Evolutionary conservation across 306 rosid genomes (phyloP).

Genomic region (Astragalus membranaceus): DNA sequence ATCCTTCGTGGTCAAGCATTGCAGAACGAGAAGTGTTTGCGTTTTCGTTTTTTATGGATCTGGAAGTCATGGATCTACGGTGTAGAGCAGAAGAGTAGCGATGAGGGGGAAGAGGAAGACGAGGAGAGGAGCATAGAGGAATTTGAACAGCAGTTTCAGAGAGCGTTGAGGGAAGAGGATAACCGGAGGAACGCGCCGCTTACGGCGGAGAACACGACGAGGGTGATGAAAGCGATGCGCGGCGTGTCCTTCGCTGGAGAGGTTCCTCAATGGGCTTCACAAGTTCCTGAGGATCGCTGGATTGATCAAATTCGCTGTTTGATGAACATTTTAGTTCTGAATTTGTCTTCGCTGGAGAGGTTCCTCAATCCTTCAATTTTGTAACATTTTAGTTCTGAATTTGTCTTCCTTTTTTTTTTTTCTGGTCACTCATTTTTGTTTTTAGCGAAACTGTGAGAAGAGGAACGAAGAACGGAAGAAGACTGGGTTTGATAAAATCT

Average conservation of each 20-base stretch:
- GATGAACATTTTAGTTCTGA: no score
- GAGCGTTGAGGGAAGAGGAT: slow-evolving; percentile 75
- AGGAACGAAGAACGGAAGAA: no score
- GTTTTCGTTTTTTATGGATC: no score
- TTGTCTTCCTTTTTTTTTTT: no score
- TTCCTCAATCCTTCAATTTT: no score
- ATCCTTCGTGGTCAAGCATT: no score
- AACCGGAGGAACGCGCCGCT: slow-evolving; percentile 61
- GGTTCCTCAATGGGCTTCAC: slow-evolving; percentile 63
- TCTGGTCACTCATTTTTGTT: no score
- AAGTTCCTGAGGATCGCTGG: slow-evolving; percentile 63
- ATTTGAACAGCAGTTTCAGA: slow-evolving; percentile 40
- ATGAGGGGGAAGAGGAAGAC: slow-evolving; percentile 35
- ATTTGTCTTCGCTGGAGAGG: no score
- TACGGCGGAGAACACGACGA: slow-evolving; percentile 61
- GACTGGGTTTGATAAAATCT: no score
- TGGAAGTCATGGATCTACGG: slow-evolving; percentile 41
- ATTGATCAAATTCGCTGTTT: slow-evolving; percentile 57
- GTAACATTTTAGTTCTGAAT: no score
- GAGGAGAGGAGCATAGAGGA: slow-evolving; percentile 31
- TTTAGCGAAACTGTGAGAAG: no score
- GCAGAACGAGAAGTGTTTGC: no score
- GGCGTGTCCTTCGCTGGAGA: slow-evolving; percentile 60
- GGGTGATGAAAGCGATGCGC: slow-evolving; percentile 88
- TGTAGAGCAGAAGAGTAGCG: slow-evolving; percentile 30